phyloP scores from a whole-genome alignment of 441 rosid genomes.

The Populus trichocarpa region DNA sequence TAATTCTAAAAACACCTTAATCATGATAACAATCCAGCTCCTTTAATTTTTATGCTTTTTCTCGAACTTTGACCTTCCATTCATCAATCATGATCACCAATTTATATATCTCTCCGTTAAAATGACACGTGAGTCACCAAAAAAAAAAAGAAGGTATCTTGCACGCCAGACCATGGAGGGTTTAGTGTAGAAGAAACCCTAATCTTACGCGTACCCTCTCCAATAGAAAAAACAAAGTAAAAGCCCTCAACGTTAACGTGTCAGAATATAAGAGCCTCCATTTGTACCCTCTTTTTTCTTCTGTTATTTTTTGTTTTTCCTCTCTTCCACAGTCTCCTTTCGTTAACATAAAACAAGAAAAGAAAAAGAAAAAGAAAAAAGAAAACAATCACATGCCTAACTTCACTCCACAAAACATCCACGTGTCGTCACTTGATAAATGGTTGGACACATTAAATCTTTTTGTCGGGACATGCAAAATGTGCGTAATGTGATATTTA shows the following conservation, averaged over 20 bases:
- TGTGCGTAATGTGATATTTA: background rate
- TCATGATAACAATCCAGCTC: slow-evolving; percentile 30
- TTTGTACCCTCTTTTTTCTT: background rate
- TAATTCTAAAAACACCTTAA: slow-evolving; percentile 22
- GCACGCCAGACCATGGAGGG: slow-evolving; percentile 23
- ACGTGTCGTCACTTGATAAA: slow-evolving; percentile 27
- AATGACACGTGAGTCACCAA: background rate
- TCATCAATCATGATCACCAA: background rate
- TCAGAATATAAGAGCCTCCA: background rate
- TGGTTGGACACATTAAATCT: background rate
- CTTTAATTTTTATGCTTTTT: background rate
- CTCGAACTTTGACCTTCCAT: slow-evolving; percentile 14
- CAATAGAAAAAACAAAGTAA: background rate
- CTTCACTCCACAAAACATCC: slow-evolving; percentile 15
- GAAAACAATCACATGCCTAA: slow-evolving; percentile 32
- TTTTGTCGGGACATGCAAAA: background rate
- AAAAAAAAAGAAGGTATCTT: background rate
- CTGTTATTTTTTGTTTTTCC: background rate
- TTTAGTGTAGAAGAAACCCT: slow-evolving; percentile 60
- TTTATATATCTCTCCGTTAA: background rate
- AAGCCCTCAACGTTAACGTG: slow-evolving; percentile 19
- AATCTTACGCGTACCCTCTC: background rate
- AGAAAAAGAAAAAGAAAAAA: background rate
- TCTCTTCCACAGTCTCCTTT: too few species aligned
- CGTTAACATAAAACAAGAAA: too few species aligned